Percentiles rank a stretch among this genome's conserved stretches.
These are phyloP conservation scores for Ogataea zsoltii DNA, from an alignment of 805 yeast species.

Conservation along the genomic window DNA sequence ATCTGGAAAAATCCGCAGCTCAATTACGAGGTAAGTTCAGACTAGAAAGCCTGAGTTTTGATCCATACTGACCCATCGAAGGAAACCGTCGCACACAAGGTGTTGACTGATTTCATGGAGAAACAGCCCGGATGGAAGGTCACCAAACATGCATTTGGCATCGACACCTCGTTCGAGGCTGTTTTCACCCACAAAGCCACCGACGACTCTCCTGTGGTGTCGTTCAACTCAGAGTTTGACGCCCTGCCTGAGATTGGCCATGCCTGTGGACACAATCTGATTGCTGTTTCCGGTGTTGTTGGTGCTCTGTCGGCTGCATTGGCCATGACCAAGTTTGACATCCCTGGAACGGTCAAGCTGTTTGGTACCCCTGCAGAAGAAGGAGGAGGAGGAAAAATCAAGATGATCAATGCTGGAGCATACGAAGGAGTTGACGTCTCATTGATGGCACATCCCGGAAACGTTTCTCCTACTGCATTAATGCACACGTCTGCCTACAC, in stretches of 20 bases:
- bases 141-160: slow-evolving; percentile 26
- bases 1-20: slow-evolving; percentile 25
- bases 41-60: neutral
- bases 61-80: slow-evolving; percentile 3
- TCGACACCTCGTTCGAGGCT: slow-evolving; percentile 27
- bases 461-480: slow-evolving; percentile 15
- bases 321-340: slow-evolving; percentile 23
- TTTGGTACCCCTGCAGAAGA: slow-evolving; percentile 35
- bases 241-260: slow-evolving; percentile 34
- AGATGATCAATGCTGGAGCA: slow-evolving; percentile 29
- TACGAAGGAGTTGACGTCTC: slow-evolving; percentile 28
- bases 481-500: slow-evolving; percentile 23
- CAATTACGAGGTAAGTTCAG: slow-evolving; percentile 16
- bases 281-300: slow-evolving; percentile 26
- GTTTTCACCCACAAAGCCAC: slow-evolving; percentile 15
- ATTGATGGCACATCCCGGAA: slow-evolving; percentile 30
- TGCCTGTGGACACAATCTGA: slow-evolving; percentile 35
- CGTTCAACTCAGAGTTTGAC: slow-evolving; percentile 31
- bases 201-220: slow-evolving; percentile 19
- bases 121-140: slow-evolving; percentile 29
- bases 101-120: slow-evolving; percentile 22
- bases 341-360: slow-evolving; percentile 31
- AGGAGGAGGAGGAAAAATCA: slow-evolving; percentile 31
- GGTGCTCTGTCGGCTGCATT: slow-evolving; percentile 23
- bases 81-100: slow-evolving; percentile 30